These are phyloP conservation scores for Sphaerostilbella broomeana DNA, from an alignment of 2,329 filamentous ascomycete species.

Conservation along the genomic window DNA sequence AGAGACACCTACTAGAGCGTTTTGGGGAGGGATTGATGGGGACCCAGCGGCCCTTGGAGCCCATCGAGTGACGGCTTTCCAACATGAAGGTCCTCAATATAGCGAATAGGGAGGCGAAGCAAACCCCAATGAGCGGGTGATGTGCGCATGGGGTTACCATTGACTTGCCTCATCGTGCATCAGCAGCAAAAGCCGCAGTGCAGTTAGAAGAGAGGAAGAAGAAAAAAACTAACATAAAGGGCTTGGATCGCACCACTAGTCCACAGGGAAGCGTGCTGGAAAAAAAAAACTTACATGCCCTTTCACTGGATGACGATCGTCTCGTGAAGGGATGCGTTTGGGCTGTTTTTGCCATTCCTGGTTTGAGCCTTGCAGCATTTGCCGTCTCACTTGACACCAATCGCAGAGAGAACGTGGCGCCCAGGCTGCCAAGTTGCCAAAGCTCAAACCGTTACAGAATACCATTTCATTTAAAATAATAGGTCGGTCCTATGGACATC, in stretches of 20 bases:
- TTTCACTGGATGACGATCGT: slow-evolving; percentile 2
- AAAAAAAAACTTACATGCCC: slow-evolving; percentile 2
- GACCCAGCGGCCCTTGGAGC: not conserved
- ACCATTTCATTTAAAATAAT: not conserved
- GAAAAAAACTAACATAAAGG: slow-evolving; percentile 10
- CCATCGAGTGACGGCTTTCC: not conserved
- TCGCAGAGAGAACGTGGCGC: not conserved
- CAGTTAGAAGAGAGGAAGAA: too few relatives aligned
- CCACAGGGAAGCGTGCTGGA: not conserved
- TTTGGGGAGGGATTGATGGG: too few relatives aligned
- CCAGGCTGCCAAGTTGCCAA: not conserved
- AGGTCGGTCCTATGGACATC: too few relatives aligned
- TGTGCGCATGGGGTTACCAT: slow-evolving; percentile 2
- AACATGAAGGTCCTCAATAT: not conserved
- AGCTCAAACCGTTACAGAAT: too few relatives aligned
- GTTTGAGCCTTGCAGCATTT: too few relatives aligned
- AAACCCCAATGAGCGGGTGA: slow-evolving; percentile 3
- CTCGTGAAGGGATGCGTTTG: slow-evolving; percentile 1
- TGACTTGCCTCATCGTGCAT: slow-evolving; percentile 9
- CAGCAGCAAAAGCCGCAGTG: not conserved
- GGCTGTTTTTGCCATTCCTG: too few relatives aligned
- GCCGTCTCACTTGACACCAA: too few relatives aligned
- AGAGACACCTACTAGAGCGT: too few relatives aligned
- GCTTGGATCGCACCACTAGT: slow-evolving; percentile 3
- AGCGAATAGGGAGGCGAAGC: slow-evolving; percentile 8